A percentile compares a stretch with the other conserved stretches of the same genome.
Conservation (phyloP, 2,329 filamentous ascomycete genomes). For the Bipolaris oryzae region DNA sequence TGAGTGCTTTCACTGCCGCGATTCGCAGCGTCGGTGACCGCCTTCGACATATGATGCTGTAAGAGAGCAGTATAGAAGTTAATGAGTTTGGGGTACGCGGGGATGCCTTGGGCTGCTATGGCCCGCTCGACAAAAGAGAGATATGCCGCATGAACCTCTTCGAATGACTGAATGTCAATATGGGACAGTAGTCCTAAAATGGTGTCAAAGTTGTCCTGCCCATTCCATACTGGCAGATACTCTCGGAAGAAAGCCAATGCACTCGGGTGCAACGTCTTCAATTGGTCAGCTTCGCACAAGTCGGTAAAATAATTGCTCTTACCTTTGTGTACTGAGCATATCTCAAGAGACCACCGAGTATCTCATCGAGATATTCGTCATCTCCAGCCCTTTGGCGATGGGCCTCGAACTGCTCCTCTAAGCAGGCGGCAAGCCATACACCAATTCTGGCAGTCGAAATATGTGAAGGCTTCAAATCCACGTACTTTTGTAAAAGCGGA, state of each 20-base stretch:
- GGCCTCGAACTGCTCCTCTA: constrained; percentile 46
- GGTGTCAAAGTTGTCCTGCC: constrained; percentile 34
- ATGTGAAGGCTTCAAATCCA: constrained; percentile 60
- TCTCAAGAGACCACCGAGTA: constrained; percentile 41
- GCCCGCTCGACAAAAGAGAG: constrained; percentile 51
- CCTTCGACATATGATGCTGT: constrained; percentile 56
- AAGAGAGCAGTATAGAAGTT: constrained; percentile 71
- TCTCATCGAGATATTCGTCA: constrained; percentile 32
- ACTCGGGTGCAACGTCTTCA: constrained; percentile 40
- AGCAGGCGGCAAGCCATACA: constrained; percentile 47
- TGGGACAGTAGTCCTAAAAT: constrained; percentile 60
- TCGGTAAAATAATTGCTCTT: neutral
- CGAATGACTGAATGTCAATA: constrained; percentile 57
- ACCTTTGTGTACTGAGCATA: constrained; percentile 48
- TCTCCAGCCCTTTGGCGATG: constrained; percentile 22
- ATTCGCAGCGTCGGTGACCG: constrained; percentile 33
- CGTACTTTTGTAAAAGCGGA: constrained; percentile 75
- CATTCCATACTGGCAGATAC: constrained; percentile 49
- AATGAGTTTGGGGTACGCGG: constrained; percentile 66
- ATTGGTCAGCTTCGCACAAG: constrained; percentile 10
- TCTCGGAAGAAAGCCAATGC: constrained; percentile 41
- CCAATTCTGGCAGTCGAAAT: constrained; percentile 39
- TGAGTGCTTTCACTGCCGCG: constrained; percentile 49
- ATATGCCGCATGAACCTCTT: constrained; percentile 48
- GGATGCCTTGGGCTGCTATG: constrained; percentile 45